Conservation (phyloP, 2,329 filamentous ascomycete genomes). For the Fonsecaea erecta region DNA sequence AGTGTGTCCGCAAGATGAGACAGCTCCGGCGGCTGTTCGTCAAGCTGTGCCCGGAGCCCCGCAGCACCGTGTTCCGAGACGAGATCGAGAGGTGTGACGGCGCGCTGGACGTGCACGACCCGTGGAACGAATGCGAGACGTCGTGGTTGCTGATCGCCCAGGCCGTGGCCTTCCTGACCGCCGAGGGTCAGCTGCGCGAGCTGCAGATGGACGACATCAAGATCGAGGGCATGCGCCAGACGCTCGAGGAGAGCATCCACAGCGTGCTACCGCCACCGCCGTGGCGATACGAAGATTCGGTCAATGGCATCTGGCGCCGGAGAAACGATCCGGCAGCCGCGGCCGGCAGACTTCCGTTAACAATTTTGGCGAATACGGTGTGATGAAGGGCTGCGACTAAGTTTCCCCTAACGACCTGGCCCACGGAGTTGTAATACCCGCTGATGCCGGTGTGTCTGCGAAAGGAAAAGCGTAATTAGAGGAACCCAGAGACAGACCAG, state of each 20-base stretch:
- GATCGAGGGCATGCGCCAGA: slow-evolving; percentile 28
- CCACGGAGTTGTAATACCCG: no score
- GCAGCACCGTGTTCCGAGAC: slow-evolving; percentile 47
- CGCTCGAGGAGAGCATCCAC: slow-evolving; percentile 25
- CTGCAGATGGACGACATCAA: slow-evolving; percentile 35
- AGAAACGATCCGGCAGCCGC: not conserved
- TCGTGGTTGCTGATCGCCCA: slow-evolving; percentile 55
- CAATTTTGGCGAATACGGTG: no score
- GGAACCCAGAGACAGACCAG: not conserved
- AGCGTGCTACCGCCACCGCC: slow-evolving; percentile 15
- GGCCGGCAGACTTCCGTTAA: no score
- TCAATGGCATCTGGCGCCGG: slow-evolving; percentile 14
- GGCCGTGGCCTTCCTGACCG: slow-evolving; percentile 38
- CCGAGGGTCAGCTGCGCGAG: slow-evolving; percentile 23
- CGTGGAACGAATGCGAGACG: slow-evolving; percentile 61
- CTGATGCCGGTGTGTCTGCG: no score
- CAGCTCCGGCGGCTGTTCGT: slow-evolving; percentile 60
- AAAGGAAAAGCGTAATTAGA: not conserved
- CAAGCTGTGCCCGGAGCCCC: slow-evolving; percentile 52
- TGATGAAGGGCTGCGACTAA: no score
- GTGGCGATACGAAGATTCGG: slow-evolving; percentile 32
- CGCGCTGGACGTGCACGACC: slow-evolving; percentile 49
- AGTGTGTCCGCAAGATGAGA: slow-evolving; percentile 55
- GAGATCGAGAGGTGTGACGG: slow-evolving; percentile 41
- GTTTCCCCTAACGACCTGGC: no score